A percentile compares a stretch with the other conserved stretches of the same genome.
Evolutionary conservation across 2,329 filamentous ascomycete species (phyloP).

Genomic region (Tolypocladium tropicale): DNA sequence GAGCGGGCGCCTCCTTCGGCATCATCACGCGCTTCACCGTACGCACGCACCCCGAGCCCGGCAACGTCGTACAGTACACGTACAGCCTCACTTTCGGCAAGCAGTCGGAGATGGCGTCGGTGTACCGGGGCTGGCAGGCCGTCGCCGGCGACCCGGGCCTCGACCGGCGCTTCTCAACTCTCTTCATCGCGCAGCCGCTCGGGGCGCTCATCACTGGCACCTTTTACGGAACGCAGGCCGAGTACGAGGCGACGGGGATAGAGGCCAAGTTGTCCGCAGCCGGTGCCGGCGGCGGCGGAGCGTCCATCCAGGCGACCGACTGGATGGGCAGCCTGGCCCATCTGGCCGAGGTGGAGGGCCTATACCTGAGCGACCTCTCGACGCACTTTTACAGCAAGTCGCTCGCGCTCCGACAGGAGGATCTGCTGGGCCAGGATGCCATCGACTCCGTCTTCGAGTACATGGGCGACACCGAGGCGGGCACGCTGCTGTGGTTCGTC

Average conservation of each 20-base stretch:
- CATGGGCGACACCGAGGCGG: slow-evolving; percentile 36
- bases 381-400: slow-evolving; percentile 48
- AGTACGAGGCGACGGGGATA: slow-evolving; percentile 44
- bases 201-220: slow-evolving; percentile 48
- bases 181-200: slow-evolving; percentile 43
- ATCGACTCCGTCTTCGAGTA: slow-evolving; percentile 43
- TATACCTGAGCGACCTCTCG: slow-evolving; percentile 36
- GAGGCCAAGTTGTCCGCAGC: slow-evolving; percentile 31
- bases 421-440: slow-evolving; percentile 31
- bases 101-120: slow-evolving; percentile 32
- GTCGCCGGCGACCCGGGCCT: slow-evolving; percentile 43
- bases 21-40: slow-evolving; percentile 47
- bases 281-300: slow-evolving; percentile 24
- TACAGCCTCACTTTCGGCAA: slow-evolving; percentile 42
- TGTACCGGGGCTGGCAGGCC: slow-evolving; percentile 49
- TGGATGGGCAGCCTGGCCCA: slow-evolving; percentile 51
- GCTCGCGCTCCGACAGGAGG: slow-evolving; percentile 38
- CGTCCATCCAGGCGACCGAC: slow-evolving; percentile 46
- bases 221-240: slow-evolving; percentile 48
- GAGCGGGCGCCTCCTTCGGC: slow-evolving; percentile 46
- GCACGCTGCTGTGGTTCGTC: slow-evolving; percentile 47
- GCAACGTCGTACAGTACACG: slow-evolving; percentile 46
- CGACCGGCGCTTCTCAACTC: slow-evolving; percentile 46
- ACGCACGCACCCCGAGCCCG: slow-evolving; percentile 44
- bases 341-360: slow-evolving; percentile 36